phyloP scores from a whole-genome alignment of 2,329 filamentous ascomycete genomes.

The Annulohypoxylon truncatum region DNA sequence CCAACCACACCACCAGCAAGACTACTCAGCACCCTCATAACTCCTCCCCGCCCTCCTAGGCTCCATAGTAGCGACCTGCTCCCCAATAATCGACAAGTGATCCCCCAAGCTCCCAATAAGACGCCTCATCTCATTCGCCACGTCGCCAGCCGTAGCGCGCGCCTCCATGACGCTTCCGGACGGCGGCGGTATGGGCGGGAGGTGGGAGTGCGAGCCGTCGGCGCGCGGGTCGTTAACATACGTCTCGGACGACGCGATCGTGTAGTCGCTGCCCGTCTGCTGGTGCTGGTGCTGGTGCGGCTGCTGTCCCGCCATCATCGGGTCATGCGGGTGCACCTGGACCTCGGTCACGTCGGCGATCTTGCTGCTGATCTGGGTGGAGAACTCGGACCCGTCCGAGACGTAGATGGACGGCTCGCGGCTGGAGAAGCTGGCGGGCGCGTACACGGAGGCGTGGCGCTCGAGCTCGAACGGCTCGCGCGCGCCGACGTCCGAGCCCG shows the following conservation, averaged over 20 bases:
- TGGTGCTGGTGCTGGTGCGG: conserved; percentile 36
- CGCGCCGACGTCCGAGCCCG: conserved; percentile 66
- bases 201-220: conserved; percentile 34
- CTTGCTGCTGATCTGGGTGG: conserved; percentile 48
- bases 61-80: conserved; percentile 57
- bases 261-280: conserved; percentile 27
- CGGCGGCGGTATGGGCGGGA: conserved; percentile 59
- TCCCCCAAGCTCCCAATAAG: conserved; percentile 62
- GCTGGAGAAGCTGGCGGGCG: conserved; percentile 52
- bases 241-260: conserved; percentile 27
- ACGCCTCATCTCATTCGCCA: conserved; percentile 62
- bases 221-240: conserved; percentile 21
- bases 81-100: conserved; percentile 60
- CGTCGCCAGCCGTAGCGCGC: conserved; percentile 62
- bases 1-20: no score
- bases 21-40: conserved; percentile 26
- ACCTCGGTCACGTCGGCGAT: conserved; percentile 35
- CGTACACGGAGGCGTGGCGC: conserved; percentile 69
- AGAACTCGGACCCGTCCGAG: conserved; percentile 67
- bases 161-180: conserved; percentile 66
- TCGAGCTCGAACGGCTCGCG: conserved; percentile 72
- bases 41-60: conserved; percentile 43
- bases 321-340: conserved; percentile 36
- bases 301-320: conserved; percentile 25
- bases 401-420: conserved; percentile 71